phyloP scores from a whole-genome alignment of 1,284 basidiomycete species.

The Leccinum ambiguum region DNA sequence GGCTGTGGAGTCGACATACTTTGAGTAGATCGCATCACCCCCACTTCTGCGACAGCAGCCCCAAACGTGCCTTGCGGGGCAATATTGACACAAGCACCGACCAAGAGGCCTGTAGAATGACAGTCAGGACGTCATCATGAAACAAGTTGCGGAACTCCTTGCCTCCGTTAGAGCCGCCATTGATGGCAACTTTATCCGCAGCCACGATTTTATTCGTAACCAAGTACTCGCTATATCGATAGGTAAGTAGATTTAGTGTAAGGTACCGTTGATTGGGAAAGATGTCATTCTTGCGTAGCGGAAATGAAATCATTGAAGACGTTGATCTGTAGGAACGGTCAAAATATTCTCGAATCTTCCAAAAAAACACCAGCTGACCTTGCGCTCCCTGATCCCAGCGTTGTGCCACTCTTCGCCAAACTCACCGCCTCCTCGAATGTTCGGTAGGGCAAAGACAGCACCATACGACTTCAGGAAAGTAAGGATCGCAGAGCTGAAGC shows the following conservation, averaged over 20 bases:
- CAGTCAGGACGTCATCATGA: slow-evolving; percentile 13
- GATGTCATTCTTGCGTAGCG: slow-evolving; percentile 57
- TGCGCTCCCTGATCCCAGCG: slow-evolving; percentile 68
- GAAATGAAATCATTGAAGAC: slow-evolving; percentile 83
- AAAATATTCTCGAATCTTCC: neutral
- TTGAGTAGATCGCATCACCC: slow-evolving; percentile 80
- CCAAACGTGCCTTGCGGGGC: slow-evolving; percentile 79
- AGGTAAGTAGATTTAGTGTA: slow-evolving; percentile 3
- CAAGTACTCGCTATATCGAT: slow-evolving; percentile 57
- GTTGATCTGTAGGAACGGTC: slow-evolving; percentile 49
- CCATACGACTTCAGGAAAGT: slow-evolving; percentile 78
- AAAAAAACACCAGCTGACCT: slow-evolving; percentile 43
- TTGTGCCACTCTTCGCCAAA: slow-evolving; percentile 84
- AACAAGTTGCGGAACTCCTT: slow-evolving; percentile 18
- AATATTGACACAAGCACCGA: slow-evolving; percentile 79
- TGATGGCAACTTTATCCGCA: slow-evolving; percentile 75
- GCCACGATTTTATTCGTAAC: slow-evolving; percentile 71
- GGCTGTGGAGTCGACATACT: slow-evolving; percentile 36
- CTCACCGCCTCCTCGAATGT: slow-evolving; percentile 82
- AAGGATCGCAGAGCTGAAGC: slow-evolving; percentile 72
- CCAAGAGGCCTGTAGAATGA: slow-evolving; percentile 56
- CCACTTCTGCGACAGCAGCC: slow-evolving; percentile 78
- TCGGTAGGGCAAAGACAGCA: slow-evolving; percentile 72
- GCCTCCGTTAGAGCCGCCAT: slow-evolving; percentile 81
- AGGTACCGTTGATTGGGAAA: neutral